These are phyloP conservation scores for Candida insectorum DNA, from an alignment of 805 yeast genomes.

Conservation along the genomic window DNA sequence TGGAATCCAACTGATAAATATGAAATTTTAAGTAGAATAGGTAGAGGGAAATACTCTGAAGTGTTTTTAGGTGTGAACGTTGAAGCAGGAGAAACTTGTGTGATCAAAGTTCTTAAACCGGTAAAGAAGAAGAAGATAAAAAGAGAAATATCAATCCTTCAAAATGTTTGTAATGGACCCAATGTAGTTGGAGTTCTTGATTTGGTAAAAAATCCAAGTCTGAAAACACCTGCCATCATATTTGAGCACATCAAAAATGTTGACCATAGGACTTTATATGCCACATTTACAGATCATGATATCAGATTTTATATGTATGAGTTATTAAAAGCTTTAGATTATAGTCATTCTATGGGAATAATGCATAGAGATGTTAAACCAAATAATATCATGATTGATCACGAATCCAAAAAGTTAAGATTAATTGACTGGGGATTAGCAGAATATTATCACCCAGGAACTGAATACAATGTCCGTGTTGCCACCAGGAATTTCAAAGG, in stretches of 20 bases:
- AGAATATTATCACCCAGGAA: slow-evolving; percentile 86
- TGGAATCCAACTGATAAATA: slow-evolving; percentile 49
- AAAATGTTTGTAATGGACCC: slow-evolving; percentile 81
- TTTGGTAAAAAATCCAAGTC: slow-evolving; percentile 74
- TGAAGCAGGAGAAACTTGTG: slow-evolving; percentile 58
- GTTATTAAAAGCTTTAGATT: slow-evolving; percentile 79
- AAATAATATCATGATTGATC: slow-evolving; percentile 94
- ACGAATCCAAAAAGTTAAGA: slow-evolving; percentile 61
- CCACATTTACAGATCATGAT: slow-evolving; percentile 71
- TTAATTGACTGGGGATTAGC: slow-evolving; percentile 96
- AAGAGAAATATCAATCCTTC: slow-evolving; percentile 83
- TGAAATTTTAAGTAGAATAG: slow-evolving; percentile 80
- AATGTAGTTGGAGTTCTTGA: slow-evolving; percentile 76
- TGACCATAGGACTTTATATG: slow-evolving; percentile 78
- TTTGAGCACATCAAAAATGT: slow-evolving; percentile 82
- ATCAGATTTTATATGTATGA: slow-evolving; percentile 81
- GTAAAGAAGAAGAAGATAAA: slow-evolving; percentile 89
- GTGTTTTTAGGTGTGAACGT: slow-evolving; percentile 84
- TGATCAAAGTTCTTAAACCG: slow-evolving; percentile 88
- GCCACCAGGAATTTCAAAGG: slow-evolving; percentile 93
- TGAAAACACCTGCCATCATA: slow-evolving; percentile 81
- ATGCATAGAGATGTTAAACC: slow-evolving; percentile 97
- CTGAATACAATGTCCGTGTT: slow-evolving; percentile 88
- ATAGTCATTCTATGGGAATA: slow-evolving; percentile 90
- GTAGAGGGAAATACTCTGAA: slow-evolving; percentile 94